Base-by-base conservation (phyloP, 2,329 filamentous ascomycete species). In the Neonectria neomacrospora region DNA sequence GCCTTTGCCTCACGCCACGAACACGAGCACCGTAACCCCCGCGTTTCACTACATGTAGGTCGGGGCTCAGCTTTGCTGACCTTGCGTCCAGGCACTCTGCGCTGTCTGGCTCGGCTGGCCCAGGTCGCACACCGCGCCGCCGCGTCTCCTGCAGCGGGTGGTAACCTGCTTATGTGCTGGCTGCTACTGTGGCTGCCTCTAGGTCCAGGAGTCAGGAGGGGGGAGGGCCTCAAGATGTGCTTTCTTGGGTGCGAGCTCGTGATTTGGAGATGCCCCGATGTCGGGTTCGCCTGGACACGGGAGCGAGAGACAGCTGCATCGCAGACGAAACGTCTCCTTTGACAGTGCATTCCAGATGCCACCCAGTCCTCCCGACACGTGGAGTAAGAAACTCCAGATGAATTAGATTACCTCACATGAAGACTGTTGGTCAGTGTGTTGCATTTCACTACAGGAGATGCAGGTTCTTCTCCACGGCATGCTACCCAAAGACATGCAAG, bases 11-110 rank as follows among this genome's bases (percentile, higher is more conserved):
- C 44, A n/a, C 11, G 14, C 44, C 23, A 30, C 18, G 3, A 50
- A 32, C 26, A 50, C 28, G 47, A 50, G 47, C 26, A 28, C 18
- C 44, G 44, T n/a, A n/a, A 47, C 22, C 42, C 42, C 47, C 47
- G n/a, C 47, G 51, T 54, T 30, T 54, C 37, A 54, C 42, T 18
- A 11, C 20, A 20, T 53, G 34, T 39, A 23, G 5, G 50, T 10
- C 20, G 41, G 34, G 30, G n/a, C 48, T 52, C 11, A 39, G 48
- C 48, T 52, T 52, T 14, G n/a, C 47, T n/a, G n/a, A 32, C 14
- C 20, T 39, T n/a, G 47, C 18, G 47, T 50, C 47, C 26, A 50
- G 47, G 26, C n/a, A 48, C 47, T 20, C 47, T 50, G 8, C 18
- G n/a, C 7, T 30, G 28, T 34, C 8, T 34, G 47, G 47, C 30